Conservation (phyloP, 139 green algal genomes). For the Haematococcus sp. region DNA sequence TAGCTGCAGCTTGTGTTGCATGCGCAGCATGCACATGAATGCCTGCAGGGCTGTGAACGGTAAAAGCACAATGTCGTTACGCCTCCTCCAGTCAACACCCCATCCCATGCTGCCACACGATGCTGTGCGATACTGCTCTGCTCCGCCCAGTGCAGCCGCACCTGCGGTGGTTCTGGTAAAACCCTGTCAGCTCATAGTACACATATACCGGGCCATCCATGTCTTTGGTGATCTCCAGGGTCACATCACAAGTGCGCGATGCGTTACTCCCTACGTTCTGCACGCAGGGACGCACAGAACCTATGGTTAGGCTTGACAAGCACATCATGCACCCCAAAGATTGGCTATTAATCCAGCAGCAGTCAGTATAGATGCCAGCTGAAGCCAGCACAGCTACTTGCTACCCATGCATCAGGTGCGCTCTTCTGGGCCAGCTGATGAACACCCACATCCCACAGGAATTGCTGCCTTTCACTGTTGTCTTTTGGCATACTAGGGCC, state of each 20-base stretch:
- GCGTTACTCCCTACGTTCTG: not conserved
- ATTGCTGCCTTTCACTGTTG: not conserved
- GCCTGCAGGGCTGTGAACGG: too few relatives aligned
- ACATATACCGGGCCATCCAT: slow-evolving; percentile 83
- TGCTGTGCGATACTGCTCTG: not conserved
- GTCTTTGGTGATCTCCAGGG: slow-evolving; percentile 34
- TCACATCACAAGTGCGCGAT: slow-evolving; percentile 40
- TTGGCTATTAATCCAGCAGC: not conserved
- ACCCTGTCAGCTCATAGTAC: slow-evolving; percentile 87
- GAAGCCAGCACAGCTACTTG: not conserved
- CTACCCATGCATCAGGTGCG: slow-evolving; percentile 54
- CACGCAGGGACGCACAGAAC: not conserved
- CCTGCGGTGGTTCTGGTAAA: slow-evolving; percentile 93
- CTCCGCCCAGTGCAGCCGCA: not conserved
- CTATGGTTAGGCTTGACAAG: too few relatives aligned
- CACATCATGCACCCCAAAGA: too few relatives aligned
- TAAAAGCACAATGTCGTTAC: too few relatives aligned
- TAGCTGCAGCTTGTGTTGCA: too few relatives aligned
- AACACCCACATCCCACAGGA: slow-evolving; percentile 26
- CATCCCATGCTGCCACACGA: not conserved
- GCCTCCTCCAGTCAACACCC: too few relatives aligned
- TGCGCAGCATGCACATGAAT: too few relatives aligned
- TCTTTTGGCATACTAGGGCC: not conserved
- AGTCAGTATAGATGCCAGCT: not conserved
- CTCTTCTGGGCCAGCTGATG: slow-evolving; percentile 39